These are phyloP conservation scores for Lactarius pseudohatsudake DNA, from an alignment of 768 basidiomycete genomes.

Conservation along the genomic window DNA sequence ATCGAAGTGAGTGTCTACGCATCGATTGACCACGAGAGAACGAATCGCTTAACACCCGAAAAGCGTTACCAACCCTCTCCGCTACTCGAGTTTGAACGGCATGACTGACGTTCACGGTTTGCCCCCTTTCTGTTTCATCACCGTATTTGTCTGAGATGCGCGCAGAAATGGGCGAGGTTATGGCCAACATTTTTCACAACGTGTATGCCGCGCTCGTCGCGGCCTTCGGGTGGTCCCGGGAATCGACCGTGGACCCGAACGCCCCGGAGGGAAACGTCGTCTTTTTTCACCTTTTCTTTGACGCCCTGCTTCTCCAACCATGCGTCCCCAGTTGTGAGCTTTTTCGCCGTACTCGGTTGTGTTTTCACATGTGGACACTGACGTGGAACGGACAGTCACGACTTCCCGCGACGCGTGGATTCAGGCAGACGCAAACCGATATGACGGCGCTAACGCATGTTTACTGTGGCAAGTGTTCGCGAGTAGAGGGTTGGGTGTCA, in stretches of 20 bases:
- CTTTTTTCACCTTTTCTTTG: constrained; percentile 52
- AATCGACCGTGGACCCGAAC: constrained; percentile 43
- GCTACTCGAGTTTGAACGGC: constrained; percentile 41
- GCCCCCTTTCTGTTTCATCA: constrained; percentile 5
- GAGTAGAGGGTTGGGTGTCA: constrained; percentile 49
- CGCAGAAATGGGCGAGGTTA: constrained; percentile 56
- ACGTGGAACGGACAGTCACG: constrained; percentile 36
- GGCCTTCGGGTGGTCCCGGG: constrained; percentile 33
- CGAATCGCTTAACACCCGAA: constrained; percentile 4
- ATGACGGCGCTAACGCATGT: constrained; percentile 46
- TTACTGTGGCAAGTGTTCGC: constrained; percentile 49
- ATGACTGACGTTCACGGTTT: constrained; percentile 49
- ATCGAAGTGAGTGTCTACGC: constrained; percentile 40
- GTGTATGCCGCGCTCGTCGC: constrained; percentile 29
- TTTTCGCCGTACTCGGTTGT: too few relatives aligned
- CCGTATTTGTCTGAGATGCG: not conserved
- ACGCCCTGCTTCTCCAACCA: constrained; percentile 48
- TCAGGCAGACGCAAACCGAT: constrained; percentile 51
- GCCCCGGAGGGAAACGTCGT: constrained; percentile 49
- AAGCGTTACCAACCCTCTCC: constrained; percentile 43
- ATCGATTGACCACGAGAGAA: constrained; percentile 30
- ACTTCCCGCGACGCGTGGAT: constrained; percentile 52
- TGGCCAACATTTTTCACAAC: constrained; percentile 43
- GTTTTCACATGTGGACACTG: not conserved
- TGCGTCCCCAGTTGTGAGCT: constrained; percentile 50